Percentiles rank a stretch among this genome's conserved stretches.
Conservation (phyloP, 129 eudicot genomes). For the Saussurea involucrata region DNA sequence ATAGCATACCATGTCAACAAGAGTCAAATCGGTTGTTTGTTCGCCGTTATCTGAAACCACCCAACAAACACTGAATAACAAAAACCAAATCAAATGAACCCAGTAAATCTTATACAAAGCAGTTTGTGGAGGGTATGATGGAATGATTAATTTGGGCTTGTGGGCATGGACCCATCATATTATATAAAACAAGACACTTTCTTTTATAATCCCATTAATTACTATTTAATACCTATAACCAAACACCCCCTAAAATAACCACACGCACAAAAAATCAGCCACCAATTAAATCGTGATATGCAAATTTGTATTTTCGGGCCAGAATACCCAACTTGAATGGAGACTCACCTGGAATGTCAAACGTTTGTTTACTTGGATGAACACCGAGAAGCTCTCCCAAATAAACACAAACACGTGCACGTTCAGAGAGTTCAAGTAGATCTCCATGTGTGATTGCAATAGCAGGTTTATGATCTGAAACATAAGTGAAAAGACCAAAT, state of each 20-base stretch:
- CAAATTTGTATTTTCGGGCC: neutral
- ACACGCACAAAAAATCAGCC: neutral
- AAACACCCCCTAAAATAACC: neutral
- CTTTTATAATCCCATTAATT: neutral
- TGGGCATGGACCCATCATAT: neutral
- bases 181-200: neutral
- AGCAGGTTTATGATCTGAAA: slow-evolving; percentile 85
- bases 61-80: neutral
- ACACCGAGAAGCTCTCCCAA: slow-evolving; percentile 66
- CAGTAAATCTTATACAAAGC: neutral
- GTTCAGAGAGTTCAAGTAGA: slow-evolving; percentile 59
- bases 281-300: neutral
- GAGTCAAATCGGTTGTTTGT: slow-evolving; percentile 40
- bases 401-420: slow-evolving; percentile 56
- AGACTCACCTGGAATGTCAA: slow-evolving; percentile 76
- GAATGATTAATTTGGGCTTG: neutral
- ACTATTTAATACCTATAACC: neutral
- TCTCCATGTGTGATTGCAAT: slow-evolving; percentile 91
- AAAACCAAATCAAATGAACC: neutral
- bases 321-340: neutral
- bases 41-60: slow-evolving; percentile 51
- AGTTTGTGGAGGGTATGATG: too few species aligned
- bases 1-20: slow-evolving; percentile 54
- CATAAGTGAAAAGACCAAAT: neutral
- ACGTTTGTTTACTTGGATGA: slow-evolving; percentile 65